phyloP scores from a whole-genome alignment of 805 yeast genomes.

The Yarrowia sp. region DNA sequence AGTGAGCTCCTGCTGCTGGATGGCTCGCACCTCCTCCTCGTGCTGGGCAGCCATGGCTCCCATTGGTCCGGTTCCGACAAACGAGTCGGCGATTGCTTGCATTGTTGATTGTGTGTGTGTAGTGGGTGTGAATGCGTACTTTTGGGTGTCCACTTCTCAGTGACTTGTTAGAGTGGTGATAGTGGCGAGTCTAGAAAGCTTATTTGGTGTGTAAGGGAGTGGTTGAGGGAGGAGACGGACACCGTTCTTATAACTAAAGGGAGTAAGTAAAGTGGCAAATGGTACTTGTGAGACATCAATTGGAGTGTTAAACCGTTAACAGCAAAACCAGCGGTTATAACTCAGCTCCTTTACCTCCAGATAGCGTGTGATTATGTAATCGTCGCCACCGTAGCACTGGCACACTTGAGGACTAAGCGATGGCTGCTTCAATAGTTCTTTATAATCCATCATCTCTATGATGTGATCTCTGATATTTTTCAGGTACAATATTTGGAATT shows the following conservation, averaged over 20 bases:
- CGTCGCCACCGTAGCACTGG: too few species aligned
- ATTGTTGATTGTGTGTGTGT: conserved; percentile 41
- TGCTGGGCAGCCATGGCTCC: conserved; percentile 40
- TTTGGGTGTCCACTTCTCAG: conserved; percentile 10
- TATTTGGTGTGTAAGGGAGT: background rate
- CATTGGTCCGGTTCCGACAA: conserved; percentile 39
- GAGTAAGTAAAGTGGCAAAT: background rate
- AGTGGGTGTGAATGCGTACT: conserved; percentile 12
- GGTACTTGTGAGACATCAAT: too few species aligned
- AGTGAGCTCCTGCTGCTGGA: conserved; percentile 42
- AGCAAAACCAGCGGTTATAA: too few species aligned
- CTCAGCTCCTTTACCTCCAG: too few species aligned
- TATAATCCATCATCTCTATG: too few species aligned
- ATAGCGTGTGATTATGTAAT: too few species aligned
- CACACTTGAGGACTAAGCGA: too few species aligned
- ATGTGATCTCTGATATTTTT: too few species aligned
- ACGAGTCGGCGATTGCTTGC: conserved; percentile 49
- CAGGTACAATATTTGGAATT: too few species aligned
- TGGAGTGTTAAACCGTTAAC: too few species aligned
- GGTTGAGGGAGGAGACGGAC: background rate
- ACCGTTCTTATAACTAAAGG: background rate
- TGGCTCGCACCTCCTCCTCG: conserved; percentile 41
- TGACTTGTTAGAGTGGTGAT: conserved; percentile 34
- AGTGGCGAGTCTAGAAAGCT: conserved; percentile 33
- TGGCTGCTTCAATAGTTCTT: too few species aligned